Evolutionary conservation across 441 rosid species (phyloP).

Genomic region (Aleurites moluccanus): DNA sequence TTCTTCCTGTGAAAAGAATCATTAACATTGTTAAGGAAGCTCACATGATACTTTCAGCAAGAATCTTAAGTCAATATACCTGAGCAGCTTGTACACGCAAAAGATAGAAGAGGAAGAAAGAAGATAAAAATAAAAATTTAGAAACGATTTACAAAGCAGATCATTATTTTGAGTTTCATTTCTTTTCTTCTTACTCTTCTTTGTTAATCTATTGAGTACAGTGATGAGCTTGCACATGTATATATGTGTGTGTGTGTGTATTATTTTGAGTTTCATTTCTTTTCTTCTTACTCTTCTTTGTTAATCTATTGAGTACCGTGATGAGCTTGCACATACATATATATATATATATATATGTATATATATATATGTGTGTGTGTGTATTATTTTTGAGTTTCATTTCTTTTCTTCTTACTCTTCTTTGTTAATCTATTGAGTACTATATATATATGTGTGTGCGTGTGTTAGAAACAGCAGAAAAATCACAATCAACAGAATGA

Average conservation of each 20-base stretch:
- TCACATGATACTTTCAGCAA: not conserved
- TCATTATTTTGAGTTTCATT: not conserved
- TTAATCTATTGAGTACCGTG: no score
- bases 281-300: no score
- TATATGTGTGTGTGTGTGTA: no score
- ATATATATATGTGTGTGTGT: no score
- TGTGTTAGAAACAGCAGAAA: not conserved
- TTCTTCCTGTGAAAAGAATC: slow-evolving; percentile 44
- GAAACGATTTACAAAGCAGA: slow-evolving; percentile 1
- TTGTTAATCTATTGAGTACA: no score
- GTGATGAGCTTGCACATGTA: no score
- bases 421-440: not conserved
- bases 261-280: no score
- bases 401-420: not conserved
- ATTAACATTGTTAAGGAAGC: slow-evolving; percentile 1
- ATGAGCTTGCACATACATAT: no score
- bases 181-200: no score
- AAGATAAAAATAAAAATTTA: not conserved
- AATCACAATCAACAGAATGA: not conserved
- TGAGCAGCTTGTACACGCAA: not conserved
- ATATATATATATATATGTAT: no score
- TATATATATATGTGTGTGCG: no score
- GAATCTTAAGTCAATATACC: not conserved
- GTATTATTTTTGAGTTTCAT: no score
- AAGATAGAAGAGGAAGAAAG: not conserved